Conservation (phyloP, 805 yeast species). For the Kazachstania taianensis region DNA sequence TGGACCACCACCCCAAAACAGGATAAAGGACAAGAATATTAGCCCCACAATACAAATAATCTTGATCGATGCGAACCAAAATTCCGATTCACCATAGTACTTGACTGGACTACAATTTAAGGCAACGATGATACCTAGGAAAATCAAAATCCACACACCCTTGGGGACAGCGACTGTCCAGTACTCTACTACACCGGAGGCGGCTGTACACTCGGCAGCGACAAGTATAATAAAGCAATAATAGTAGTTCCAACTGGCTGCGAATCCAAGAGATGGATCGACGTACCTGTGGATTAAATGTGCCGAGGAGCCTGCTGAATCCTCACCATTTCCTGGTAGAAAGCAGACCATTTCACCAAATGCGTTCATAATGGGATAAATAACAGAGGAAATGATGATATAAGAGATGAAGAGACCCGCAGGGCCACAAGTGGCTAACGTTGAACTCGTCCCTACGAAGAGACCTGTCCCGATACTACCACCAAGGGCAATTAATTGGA, state of each 20-base stretch:
- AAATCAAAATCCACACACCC: slow-evolving; percentile 51
- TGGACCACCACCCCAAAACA: slow-evolving; percentile 43
- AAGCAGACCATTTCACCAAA: slow-evolving; percentile 62
- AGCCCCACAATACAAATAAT: slow-evolving; percentile 38
- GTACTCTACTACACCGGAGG: slow-evolving; percentile 50
- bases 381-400: slow-evolving; percentile 49
- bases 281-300: slow-evolving; percentile 50
- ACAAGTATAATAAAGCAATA: slow-evolving; percentile 40
- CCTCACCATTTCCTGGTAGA: slow-evolving; percentile 41
- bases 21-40: slow-evolving; percentile 35
- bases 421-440: slow-evolving; percentile 63
- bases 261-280: slow-evolving; percentile 49
- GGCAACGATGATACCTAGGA: slow-evolving; percentile 36
- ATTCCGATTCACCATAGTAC: slow-evolving; percentile 34
- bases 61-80: slow-evolving; percentile 36
- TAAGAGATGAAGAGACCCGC: slow-evolving; percentile 56
- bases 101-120: slow-evolving; percentile 45
- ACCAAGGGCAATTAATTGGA: slow-evolving; percentile 75
- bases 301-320: slow-evolving; percentile 43
- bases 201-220: slow-evolving; percentile 56
- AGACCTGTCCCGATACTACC: slow-evolving; percentile 81
- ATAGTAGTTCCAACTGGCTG: slow-evolving; percentile 49
- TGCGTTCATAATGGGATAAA: slow-evolving; percentile 54
- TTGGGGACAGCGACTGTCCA: slow-evolving; percentile 45
- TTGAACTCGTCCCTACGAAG: slow-evolving; percentile 61